Evolutionary conservation across 139 green algal genomes (phyloP).

Genomic region (Parachlorella kessleri): DNA sequence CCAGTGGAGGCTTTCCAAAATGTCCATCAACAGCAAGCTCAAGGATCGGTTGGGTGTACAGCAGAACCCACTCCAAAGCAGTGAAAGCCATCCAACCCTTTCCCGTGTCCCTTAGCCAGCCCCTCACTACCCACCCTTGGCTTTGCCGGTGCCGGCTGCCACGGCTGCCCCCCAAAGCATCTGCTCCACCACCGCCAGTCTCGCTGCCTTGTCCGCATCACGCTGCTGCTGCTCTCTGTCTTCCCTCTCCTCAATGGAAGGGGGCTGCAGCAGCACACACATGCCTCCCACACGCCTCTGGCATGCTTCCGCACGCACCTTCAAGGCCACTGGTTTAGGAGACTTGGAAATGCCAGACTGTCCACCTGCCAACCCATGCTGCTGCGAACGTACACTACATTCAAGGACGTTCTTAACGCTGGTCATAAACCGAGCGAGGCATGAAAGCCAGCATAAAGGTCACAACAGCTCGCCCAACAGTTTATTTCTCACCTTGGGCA

Average conservation of each 20-base stretch:
- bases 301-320: background rate
- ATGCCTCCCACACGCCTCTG: background rate
- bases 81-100: no score
- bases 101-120: no score
- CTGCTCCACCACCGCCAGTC: constrained; percentile 47
- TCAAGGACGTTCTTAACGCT: no score
- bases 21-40: background rate
- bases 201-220: constrained; percentile 21
- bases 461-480: no score
- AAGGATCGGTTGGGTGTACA: no score
- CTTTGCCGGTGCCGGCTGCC: background rate
- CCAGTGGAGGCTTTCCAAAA: background rate
- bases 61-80: no score
- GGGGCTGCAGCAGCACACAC: constrained; percentile 13
- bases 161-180: constrained; percentile 49
- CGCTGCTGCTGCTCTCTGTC: background rate
- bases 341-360: background rate
- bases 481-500: constrained; percentile 48
- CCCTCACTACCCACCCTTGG: no score
- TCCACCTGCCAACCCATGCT: no score
- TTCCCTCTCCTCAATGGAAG: background rate
- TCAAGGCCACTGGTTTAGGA: background rate
- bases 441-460: no score
- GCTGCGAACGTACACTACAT: no score
- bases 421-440: no score